Evolutionary conservation across 306 rosid species (phyloP).

Genomic region (Chamaecrista fasciculata): DNA sequence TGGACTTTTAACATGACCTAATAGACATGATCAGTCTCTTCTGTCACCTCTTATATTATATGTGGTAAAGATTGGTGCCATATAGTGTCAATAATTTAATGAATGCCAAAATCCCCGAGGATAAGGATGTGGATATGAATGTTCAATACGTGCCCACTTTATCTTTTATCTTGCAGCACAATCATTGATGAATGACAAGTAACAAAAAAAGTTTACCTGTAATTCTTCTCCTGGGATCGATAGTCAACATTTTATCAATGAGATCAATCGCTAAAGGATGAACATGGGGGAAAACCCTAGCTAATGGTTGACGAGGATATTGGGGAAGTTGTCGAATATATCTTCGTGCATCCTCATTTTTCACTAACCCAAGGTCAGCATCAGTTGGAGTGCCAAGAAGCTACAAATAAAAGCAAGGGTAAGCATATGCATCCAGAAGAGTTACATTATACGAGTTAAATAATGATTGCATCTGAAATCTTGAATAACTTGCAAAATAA

Average conservation of each 20-base stretch:
- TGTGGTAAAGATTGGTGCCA: neutral
- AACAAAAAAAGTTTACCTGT: slow-evolving; percentile 63
- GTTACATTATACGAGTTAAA: slow-evolving; percentile 13
- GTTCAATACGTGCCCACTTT: slow-evolving; percentile 10
- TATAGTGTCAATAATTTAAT: no score
- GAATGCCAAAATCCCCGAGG: no score
- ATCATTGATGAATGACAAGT: slow-evolving; percentile 12
- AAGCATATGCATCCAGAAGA: slow-evolving; percentile 31
- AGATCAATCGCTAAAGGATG: slow-evolving; percentile 87
- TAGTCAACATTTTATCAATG: slow-evolving; percentile 83
- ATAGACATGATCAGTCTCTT: neutral
- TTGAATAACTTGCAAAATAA: slow-evolving; percentile 15
- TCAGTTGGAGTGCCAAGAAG: slow-evolving; percentile 98
- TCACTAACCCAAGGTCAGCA: slow-evolving; percentile 78
- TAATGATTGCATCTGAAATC: slow-evolving; percentile 4
- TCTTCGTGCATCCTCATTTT: slow-evolving; percentile 80
- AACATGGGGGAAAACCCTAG: slow-evolving; percentile 74
- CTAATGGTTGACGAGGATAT: slow-evolving; percentile 79
- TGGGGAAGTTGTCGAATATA: slow-evolving; percentile 78
- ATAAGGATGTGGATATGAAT: no score
- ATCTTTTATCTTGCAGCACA: slow-evolving; percentile 1
- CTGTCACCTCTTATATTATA: neutral
- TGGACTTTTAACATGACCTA: neutral
- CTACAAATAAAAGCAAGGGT: slow-evolving; percentile 43
- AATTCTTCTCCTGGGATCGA: slow-evolving; percentile 87